phyloP scores from a whole-genome alignment of 202 grass and related monocot genomes.

The Musa balbisiana region DNA sequence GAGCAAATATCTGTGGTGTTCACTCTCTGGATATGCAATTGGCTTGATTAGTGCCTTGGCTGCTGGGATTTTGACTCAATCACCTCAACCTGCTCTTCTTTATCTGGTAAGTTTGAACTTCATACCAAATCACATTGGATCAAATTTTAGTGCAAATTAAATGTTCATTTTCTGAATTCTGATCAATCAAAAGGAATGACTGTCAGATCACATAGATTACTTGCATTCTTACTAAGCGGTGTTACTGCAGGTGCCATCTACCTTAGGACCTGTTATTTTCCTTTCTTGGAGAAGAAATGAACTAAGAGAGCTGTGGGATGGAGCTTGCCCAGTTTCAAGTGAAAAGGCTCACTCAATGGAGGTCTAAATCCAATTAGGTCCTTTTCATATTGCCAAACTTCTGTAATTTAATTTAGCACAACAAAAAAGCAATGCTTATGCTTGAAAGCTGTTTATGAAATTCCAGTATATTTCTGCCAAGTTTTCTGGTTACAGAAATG shows the following conservation, averaged over 20 bases:
- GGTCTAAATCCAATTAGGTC: constrained; percentile 29
- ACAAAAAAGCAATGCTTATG: constrained; percentile 10
- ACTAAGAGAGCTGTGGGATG: constrained; percentile 82
- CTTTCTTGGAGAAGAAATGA: constrained; percentile 88
- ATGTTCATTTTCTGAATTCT: not conserved
- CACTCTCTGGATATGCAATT: constrained; percentile 70
- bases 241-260: constrained; percentile 63
- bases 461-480: constrained; percentile 11
- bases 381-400: not conserved
- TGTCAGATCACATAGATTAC: not conserved
- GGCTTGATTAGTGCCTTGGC: constrained; percentile 76
- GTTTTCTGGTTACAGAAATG: not conserved
- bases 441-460: constrained; percentile 11
- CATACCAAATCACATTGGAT: constrained; percentile 9
- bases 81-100: constrained; percentile 91
- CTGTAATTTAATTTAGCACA: constrained; percentile 12
- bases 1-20: constrained; percentile 76
- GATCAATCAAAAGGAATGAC: not conserved
- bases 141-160: not conserved
- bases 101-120: constrained; percentile 66
- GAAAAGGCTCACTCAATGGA: constrained; percentile 81
- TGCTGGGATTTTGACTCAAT: constrained; percentile 83
- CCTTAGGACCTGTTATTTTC: constrained; percentile 75
- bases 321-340: constrained; percentile 38
- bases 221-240: constrained; percentile 20